Conservation (phyloP, 2,329 filamentous ascomycete species). For the Arthroderma sp. region DNA sequence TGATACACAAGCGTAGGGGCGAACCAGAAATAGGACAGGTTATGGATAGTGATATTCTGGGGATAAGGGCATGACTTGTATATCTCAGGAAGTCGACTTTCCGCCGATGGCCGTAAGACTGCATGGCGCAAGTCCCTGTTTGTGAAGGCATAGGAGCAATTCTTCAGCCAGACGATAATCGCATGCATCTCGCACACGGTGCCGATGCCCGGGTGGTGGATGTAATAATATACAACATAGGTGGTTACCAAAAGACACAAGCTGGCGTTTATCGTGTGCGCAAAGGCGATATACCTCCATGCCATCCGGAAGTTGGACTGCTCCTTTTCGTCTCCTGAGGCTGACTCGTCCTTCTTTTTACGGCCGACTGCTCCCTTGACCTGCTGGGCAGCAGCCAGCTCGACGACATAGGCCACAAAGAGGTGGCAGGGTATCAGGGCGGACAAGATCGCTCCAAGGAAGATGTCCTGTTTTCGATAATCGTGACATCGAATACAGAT, state of each 20-base stretch:
- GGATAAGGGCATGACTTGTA: constrained; percentile 81
- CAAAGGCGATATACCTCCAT: constrained; percentile 68
- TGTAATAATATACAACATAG: constrained; percentile 74
- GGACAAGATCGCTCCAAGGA: constrained; percentile 66
- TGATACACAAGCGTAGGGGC: constrained; percentile 94
- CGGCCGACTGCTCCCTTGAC: constrained; percentile 55
- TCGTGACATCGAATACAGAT: constrained; percentile 87
- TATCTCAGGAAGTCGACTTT: constrained; percentile 61
- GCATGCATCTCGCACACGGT: constrained; percentile 83
- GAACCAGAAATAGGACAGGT: constrained; percentile 95
- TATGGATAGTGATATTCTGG: constrained; percentile 72
- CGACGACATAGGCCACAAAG: constrained; percentile 79
- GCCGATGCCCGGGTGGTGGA: constrained; percentile 87
- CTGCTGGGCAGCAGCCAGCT: constrained; percentile 66
- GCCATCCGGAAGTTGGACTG: constrained; percentile 53
- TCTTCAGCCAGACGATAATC: constrained; percentile 92
- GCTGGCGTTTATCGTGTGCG: constrained; percentile 73
- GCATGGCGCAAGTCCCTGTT: constrained; percentile 91
- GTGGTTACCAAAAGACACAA: constrained; percentile 69
- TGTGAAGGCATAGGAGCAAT: constrained; percentile 87
- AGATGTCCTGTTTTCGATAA: constrained; percentile 63
- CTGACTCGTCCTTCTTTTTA: constrained; percentile 39
- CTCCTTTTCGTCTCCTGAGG: constrained; percentile 39
- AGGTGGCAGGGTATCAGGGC: constrained; percentile 82
- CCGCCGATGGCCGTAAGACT: constrained; percentile 61